Conservation (phyloP, 495 filamentous ascomycete genomes). For the Trichoderma asperelloides region DNA sequence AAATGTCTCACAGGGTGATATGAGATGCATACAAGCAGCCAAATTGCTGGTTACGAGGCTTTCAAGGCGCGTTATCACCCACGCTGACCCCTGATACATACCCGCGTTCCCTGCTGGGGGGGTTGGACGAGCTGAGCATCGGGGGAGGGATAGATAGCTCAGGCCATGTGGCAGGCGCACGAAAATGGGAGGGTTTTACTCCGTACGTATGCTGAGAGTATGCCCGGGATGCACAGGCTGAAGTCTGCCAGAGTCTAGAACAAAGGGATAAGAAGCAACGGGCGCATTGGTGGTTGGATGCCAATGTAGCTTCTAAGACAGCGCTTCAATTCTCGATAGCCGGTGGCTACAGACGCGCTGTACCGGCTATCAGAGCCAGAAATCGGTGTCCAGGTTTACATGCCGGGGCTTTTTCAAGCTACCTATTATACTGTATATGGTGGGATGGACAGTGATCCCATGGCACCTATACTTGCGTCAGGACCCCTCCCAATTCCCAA, state of each 20-base stretch:
- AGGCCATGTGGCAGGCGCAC: conserved; percentile 2
- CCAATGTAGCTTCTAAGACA: background rate
- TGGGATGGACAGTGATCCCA: background rate
- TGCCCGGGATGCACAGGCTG: background rate
- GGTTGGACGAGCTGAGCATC: background rate
- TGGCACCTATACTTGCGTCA: background rate
- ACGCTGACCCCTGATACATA: background rate
- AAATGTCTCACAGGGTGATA: background rate
- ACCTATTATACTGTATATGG: background rate
- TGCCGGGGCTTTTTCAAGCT: background rate
- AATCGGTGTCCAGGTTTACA: background rate
- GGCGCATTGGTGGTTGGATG: background rate
- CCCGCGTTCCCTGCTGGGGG: background rate
- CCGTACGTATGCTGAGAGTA: background rate
- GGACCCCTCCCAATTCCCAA: background rate
- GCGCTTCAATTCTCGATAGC: background rate
- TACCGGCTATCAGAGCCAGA: background rate
- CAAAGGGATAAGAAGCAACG: background rate
- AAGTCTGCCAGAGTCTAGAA: background rate
- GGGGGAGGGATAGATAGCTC: background rate
- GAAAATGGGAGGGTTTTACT: background rate
- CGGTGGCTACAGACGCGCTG: background rate
- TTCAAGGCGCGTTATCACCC: background rate
- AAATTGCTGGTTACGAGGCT: background rate
- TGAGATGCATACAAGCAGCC: background rate